A percentile compares a stretch with the other conserved stretches of the same genome.
Conservation (phyloP, 371 early-diverging fungal genomes). For the Zopfochytrium polystomum region DNA sequence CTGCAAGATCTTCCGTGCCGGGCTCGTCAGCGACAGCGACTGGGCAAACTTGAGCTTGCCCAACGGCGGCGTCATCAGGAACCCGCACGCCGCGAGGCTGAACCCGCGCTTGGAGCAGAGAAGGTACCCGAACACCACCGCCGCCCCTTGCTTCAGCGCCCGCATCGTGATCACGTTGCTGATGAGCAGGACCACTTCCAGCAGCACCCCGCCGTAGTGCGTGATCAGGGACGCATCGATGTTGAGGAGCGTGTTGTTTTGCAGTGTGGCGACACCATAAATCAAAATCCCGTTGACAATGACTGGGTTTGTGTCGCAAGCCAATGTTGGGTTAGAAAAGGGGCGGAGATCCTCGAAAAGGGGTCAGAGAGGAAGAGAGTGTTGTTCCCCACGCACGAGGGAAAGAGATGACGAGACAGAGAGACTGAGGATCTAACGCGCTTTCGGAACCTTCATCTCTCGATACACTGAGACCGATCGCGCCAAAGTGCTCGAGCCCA, state of each 20-base stretch:
- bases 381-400: too few relatives aligned
- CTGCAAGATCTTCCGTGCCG: conserved; percentile 19
- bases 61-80: conserved; percentile 17
- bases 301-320: too few relatives aligned
- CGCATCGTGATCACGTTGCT: conserved; percentile 24
- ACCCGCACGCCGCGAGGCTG: conserved; percentile 18
- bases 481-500: too few relatives aligned
- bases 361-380: too few relatives aligned
- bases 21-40: conserved; percentile 20
- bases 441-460: too few relatives aligned
- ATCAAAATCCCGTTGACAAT: too few relatives aligned
- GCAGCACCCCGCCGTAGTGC: conserved; percentile 18
- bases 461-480: too few relatives aligned
- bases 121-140: conserved; percentile 10
- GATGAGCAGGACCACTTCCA: conserved; percentile 27
- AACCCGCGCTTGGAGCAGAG: conserved; percentile 18
- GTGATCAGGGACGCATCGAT: conserved; percentile 4
- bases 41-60: conserved; percentile 15
- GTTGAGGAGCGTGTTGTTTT: background rate
- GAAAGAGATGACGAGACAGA: too few relatives aligned
- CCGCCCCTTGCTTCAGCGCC: conserved; percentile 16
- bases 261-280: too few relatives aligned
- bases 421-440: too few relatives aligned
- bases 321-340: too few relatives aligned
- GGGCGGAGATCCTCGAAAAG: too few relatives aligned